Conservation (phyloP, 139 green algal species). For the Micromonas pusilla region DNA sequence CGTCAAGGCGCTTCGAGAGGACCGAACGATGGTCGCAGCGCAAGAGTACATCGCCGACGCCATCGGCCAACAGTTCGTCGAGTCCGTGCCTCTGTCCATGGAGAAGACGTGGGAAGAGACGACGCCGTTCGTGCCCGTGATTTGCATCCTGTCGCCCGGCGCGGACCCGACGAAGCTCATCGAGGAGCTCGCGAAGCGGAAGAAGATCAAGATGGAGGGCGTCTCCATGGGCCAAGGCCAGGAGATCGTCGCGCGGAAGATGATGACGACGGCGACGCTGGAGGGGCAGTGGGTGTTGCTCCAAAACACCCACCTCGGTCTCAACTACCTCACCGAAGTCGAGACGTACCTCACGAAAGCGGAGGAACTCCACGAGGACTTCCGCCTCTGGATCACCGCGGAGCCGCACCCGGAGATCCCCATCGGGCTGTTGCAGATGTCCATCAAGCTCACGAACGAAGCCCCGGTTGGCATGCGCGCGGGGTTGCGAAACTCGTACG, state of each 20-base stretch:
- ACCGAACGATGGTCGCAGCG: slow-evolving; percentile 66
- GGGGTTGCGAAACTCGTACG: slow-evolving; percentile 77
- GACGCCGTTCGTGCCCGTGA: slow-evolving; percentile 60
- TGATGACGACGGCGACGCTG: slow-evolving; percentile 62
- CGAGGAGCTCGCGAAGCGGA: slow-evolving; percentile 74
- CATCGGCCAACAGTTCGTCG: slow-evolving; percentile 59
- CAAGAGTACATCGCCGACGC: slow-evolving; percentile 58
- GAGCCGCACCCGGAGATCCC: slow-evolving; percentile 70
- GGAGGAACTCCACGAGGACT: slow-evolving; percentile 65
- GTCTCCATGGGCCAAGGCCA: slow-evolving; percentile 86
- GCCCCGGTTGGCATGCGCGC: slow-evolving; percentile 81
- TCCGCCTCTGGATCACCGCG: slow-evolving; percentile 75
- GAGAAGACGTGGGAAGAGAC: slow-evolving; percentile 58
- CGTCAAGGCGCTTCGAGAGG: slow-evolving; percentile 69
- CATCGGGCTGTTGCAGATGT: slow-evolving; percentile 65
- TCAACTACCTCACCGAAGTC: slow-evolving; percentile 69
- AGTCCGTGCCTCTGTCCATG: slow-evolving; percentile 68
- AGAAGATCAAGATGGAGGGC: slow-evolving; percentile 75
- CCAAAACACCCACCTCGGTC: slow-evolving; percentile 80
- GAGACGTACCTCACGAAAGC: slow-evolving; percentile 74
- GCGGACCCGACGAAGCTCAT: slow-evolving; percentile 76
- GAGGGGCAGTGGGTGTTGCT: slow-evolving; percentile 78
- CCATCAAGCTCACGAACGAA: slow-evolving; percentile 76
- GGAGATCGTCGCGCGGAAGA: slow-evolving; percentile 67
- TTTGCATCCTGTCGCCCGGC: slow-evolving; percentile 83